phyloP scores from a whole-genome alignment of 75 land plant genomes.

The Pseudotsuga menziesii region DNA sequence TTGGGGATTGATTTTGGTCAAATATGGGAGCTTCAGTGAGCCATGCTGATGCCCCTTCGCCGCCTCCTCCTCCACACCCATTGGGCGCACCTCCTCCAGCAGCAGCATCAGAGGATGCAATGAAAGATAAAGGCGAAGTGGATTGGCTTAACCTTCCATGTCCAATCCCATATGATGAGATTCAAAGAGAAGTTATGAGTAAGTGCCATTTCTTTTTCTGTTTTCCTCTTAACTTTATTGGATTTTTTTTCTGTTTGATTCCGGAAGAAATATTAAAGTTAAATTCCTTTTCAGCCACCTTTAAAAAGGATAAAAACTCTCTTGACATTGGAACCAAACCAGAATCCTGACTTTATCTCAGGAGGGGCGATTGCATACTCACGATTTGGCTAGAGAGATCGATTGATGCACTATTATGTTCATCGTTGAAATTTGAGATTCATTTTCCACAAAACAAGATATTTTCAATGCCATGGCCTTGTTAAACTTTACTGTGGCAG shows the following conservation, averaged over 20 bases:
- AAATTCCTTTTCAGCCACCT: neutral
- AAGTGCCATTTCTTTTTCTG: constrained; percentile 13
- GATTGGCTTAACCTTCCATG: constrained; percentile 91
- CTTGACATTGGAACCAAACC: no score
- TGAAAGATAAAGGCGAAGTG: constrained; percentile 30
- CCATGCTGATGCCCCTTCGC: constrained; percentile 8
- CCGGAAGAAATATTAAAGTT: neutral
- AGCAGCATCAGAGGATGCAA: constrained; percentile 3
- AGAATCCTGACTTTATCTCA: no score
- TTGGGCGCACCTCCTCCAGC: constrained; percentile 14
- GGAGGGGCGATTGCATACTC: no score
- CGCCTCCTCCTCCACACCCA: constrained; percentile 16
- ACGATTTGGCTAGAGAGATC: no score
- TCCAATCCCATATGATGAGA: constrained; percentile 91
- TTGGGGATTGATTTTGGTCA: neutral
- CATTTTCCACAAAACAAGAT: no score
- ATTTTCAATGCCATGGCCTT: no score
- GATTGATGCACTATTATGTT: no score
- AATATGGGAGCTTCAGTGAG: neutral
- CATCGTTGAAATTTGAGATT: no score
- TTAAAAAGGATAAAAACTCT: no score
- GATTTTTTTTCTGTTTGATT: neutral
- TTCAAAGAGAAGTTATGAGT: constrained; percentile 89
- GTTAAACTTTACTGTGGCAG: no score
- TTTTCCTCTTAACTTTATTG: neutral